phyloP scores from a whole-genome alignment of 169 alveolate genomes.

The Plasmodium chabaudi region DNA sequence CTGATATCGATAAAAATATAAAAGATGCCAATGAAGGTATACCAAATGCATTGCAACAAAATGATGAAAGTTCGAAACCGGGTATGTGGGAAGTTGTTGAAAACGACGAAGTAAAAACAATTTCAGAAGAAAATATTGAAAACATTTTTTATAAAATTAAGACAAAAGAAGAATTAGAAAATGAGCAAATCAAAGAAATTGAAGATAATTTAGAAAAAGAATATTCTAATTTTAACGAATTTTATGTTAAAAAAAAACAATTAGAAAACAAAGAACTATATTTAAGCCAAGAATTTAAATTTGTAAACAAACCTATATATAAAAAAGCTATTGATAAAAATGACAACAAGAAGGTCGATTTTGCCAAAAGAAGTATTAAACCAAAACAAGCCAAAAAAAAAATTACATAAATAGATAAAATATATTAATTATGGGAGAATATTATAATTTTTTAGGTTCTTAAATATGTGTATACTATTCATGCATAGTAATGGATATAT shows the following conservation, averaged over 20 bases:
- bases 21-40: background rate
- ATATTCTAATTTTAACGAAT: constrained; percentile 54
- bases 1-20: background rate
- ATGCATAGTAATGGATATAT: too few species aligned
- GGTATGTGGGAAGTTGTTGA: constrained; percentile 65
- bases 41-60: background rate
- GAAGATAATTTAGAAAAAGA: constrained; percentile 50
- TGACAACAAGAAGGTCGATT: constrained; percentile 42
- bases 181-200: constrained; percentile 22
- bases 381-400: constrained; percentile 41
- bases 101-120: constrained; percentile 15
- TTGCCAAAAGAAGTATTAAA: constrained; percentile 60
- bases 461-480: too few species aligned
- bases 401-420: constrained; percentile 10
- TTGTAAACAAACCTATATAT: constrained; percentile 66
- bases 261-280: constrained; percentile 57
- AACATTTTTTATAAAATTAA: constrained; percentile 60
- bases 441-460: too few species aligned
- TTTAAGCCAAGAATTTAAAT: constrained; percentile 65
- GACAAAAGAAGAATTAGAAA: constrained; percentile 52
- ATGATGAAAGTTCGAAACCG: constrained; percentile 50
- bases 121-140: constrained; percentile 53
- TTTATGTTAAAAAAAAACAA: constrained; percentile 71
- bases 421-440: too few species aligned
- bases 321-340: constrained; percentile 63